Evolutionary conservation across 2,329 filamentous ascomycete species (phyloP).

Genomic region (Penicillium crustosum): DNA sequence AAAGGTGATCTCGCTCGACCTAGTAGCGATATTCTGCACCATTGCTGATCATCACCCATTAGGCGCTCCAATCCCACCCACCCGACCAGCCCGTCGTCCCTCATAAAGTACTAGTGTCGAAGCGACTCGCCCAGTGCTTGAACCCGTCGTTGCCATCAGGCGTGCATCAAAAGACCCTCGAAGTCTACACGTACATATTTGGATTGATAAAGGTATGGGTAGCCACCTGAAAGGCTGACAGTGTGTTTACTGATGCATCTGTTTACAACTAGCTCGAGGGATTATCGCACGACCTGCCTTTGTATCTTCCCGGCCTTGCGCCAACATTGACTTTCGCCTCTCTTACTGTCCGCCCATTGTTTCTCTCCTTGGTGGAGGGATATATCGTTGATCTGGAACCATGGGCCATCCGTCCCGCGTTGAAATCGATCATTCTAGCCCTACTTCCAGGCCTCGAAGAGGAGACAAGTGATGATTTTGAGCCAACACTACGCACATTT

Average conservation of each 20-base stretch:
- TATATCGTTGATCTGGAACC: constrained; percentile 73
- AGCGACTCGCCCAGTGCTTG: constrained; percentile 90
- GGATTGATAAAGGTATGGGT: constrained; percentile 69
- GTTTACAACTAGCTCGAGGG: constrained; percentile 58
- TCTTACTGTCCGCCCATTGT: constrained; percentile 80
- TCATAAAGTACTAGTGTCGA: constrained; percentile 78
- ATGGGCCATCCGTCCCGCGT: constrained; percentile 72
- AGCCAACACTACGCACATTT: constrained; percentile 75
- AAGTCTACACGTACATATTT: constrained; percentile 91
- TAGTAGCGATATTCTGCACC: not conserved
- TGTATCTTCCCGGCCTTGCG: constrained; percentile 87
- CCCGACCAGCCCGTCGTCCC: constrained; percentile 71
- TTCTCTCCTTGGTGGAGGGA: constrained; percentile 78
- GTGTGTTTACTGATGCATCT: constrained; percentile 15
- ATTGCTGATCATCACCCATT: constrained; percentile 7
- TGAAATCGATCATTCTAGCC: constrained; percentile 88
- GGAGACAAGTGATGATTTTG: constrained; percentile 96
- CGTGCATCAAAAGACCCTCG: constrained; percentile 94
- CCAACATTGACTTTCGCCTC: constrained; percentile 93
- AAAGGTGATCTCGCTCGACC: constrained; percentile 61
- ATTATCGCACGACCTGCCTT: constrained; percentile 74
- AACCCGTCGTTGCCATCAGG: constrained; percentile 91
- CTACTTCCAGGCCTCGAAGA: constrained; percentile 90
- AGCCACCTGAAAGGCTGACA: not conserved
- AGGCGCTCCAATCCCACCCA: constrained; percentile 87